Percentiles rank a stretch among this genome's conserved stretches.
Evolutionary conservation across 176 grass and related monocot species (phyloP).

Genomic region (Paspalum notatum): DNA sequence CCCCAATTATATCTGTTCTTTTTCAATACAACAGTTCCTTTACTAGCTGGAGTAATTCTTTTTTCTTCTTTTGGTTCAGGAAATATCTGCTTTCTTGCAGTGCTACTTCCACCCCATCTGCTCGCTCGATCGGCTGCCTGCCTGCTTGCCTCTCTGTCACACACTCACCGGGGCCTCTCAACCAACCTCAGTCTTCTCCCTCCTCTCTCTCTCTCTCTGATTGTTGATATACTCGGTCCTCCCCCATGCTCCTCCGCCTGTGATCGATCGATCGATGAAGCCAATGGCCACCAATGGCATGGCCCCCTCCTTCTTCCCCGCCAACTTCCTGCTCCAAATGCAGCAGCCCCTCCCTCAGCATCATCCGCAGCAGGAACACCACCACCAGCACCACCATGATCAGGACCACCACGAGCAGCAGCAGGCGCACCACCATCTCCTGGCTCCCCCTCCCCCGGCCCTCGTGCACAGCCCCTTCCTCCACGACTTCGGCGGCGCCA

Average conservation of each 20-base stretch:
- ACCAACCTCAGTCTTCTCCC: conserved; percentile 1
- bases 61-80: not conserved
- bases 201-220: not conserved
- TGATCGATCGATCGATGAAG: no score
- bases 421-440: conserved; percentile 27
- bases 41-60: no score
- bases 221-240: conserved; percentile 27
- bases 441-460: conserved; percentile 7
- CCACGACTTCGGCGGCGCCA: conserved; percentile 34
- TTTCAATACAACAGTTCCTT: no score
- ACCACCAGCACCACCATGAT: not conserved
- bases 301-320: conserved; percentile 70
- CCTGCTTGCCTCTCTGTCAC: conserved; percentile 24
- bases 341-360: conserved; percentile 56
- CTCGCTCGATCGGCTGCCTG: no score
- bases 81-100: not conserved
- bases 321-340: conserved; percentile 86
- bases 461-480: conserved; percentile 54
- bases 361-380: conserved; percentile 11
- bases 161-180: conserved; percentile 1
- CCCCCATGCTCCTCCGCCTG: conserved; percentile 30
- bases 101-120: no score
- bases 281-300: conserved; percentile 79
- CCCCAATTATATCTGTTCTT: no score
- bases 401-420: not conserved